Evolutionary conservation across 2,329 filamentous ascomycete species (phyloP).

Genomic region (Alternaria tenuissima): DNA sequence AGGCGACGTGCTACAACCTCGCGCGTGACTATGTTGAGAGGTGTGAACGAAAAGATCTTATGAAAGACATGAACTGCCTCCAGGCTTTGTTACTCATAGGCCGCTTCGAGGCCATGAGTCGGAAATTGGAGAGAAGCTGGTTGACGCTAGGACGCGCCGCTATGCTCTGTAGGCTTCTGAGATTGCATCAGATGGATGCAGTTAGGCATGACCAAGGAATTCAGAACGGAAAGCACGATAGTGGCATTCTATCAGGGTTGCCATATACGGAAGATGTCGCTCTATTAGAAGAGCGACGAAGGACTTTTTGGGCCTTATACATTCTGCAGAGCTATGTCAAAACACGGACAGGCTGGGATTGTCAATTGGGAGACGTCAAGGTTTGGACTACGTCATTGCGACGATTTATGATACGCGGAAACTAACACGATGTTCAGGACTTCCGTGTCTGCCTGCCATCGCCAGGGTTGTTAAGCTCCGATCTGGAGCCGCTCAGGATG

Average conservation of each 20-base stretch:
- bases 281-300: constrained; percentile 5
- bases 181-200: background rate
- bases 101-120: constrained; percentile 1
- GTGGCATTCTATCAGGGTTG: background rate
- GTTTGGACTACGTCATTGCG: too few species aligned
- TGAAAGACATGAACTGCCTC: background rate
- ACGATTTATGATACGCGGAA: too few species aligned
- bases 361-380: background rate
- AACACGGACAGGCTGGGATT: constrained; percentile 2
- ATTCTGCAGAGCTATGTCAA: constrained; percentile 8
- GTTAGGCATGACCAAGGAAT: background rate
- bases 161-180: constrained; percentile 6
- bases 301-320: constrained; percentile 8
- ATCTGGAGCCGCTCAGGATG: too few species aligned
- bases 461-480: too few species aligned
- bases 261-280: background rate
- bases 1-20: background rate
- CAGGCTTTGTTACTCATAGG: constrained; percentile 2
- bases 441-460: too few species aligned
- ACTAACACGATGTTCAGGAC: too few species aligned
- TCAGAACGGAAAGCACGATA: background rate
- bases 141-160: constrained; percentile 4
- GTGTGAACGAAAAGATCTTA: constrained; percentile 1
- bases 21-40: background rate
- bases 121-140: constrained; percentile 7